These are phyloP conservation scores for Chaetomiaceae sp. DNA, from an alignment of 2,329 filamentous ascomycete genomes.

Conservation along the genomic window DNA sequence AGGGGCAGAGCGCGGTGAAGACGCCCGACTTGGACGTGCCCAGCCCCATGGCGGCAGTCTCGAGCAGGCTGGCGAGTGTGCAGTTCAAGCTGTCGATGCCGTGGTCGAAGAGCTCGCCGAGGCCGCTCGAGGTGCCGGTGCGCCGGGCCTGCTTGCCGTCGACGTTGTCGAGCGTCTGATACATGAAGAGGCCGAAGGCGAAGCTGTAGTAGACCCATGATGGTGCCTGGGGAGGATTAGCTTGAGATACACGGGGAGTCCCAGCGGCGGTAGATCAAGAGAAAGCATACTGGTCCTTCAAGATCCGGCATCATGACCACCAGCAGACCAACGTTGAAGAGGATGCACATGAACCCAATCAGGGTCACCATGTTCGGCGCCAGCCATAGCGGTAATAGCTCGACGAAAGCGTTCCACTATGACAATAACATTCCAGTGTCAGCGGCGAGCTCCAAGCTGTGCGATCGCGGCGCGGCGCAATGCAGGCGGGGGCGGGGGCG, in stretches of 20 bases:
- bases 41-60: constrained; percentile 88
- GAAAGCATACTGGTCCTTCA: constrained; percentile 67
- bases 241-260: too few relatives aligned
- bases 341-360: constrained; percentile 88
- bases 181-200: constrained; percentile 93
- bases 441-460: constrained; percentile 13
- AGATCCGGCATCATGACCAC: constrained; percentile 83
- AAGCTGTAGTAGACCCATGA: constrained; percentile 96
- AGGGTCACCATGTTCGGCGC: constrained; percentile 97
- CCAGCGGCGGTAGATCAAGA: too few relatives aligned
- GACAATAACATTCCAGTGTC: constrained; percentile 19
- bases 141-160: constrained; percentile 95
- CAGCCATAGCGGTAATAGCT: constrained; percentile 88
- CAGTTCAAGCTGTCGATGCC: constrained; percentile 98
- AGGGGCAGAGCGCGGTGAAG: constrained; percentile 86
- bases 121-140: constrained; percentile 87
- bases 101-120: constrained; percentile 97
- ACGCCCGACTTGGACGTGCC: constrained; percentile 78
- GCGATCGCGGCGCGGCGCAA: too few relatives aligned
- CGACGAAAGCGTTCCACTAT: constrained; percentile 97
- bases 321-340: constrained; percentile 70
- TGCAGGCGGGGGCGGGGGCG: constrained; percentile 11
- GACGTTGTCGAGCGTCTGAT: constrained; percentile 98
- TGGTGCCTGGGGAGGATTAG: constrained; percentile 53
- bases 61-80: constrained; percentile 82